Evolutionary conservation across 148 eudicot genomes (phyloP), one percentile per base, ranked within the genome.

Genomic region (Vaccinium darrowii): DNA sequence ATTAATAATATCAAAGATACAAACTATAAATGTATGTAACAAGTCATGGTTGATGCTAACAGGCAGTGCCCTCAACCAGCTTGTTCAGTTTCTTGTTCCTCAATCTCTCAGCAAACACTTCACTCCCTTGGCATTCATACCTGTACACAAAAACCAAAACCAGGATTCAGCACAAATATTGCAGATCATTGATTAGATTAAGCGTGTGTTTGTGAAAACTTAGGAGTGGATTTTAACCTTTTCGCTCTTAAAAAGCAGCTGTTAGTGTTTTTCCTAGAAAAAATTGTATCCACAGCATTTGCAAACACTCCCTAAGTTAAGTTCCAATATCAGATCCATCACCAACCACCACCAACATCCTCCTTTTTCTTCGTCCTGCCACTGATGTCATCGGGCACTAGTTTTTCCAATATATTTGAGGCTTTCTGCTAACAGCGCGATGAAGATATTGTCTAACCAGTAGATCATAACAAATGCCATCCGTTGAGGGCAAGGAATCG

Each of bases 11-110:
- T 3, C 50, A 75, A 75, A 76, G 27, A 3, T 15, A 73, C 50
- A 36, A 73, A 12, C 18, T 73, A 39, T n/a, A 47, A 47, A 49
- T 75, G 13, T 23, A 3, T 19, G 53, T 49, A 8, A 47, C 53
- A 76, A 21, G 78, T 52, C 78, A 75, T 8, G 60, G 53, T 39
- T 78, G 60, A 56, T 39, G 23, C 74, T 83, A 86, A 84, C 56
- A 88, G 78, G 81, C 88, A 39, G 84, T 74, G 81, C 85, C 84
- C 51, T 83, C 86, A 76, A 90, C 85, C 76, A 90, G 86, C 83
- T 88, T 88, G 88, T 80, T 81, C 39, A 90, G 67, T 73, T 90
- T 90, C 78, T 84, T 87, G 88, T 75, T 90, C 78, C 86, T 88
- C 49, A 90, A 83, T 81, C 89, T 88, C 65, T 85, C 89, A 16